These are phyloP conservation scores for Trematosphaeria pertusa DNA, from an alignment of 2,329 filamentous ascomycete genomes.

Conservation along the genomic window DNA sequence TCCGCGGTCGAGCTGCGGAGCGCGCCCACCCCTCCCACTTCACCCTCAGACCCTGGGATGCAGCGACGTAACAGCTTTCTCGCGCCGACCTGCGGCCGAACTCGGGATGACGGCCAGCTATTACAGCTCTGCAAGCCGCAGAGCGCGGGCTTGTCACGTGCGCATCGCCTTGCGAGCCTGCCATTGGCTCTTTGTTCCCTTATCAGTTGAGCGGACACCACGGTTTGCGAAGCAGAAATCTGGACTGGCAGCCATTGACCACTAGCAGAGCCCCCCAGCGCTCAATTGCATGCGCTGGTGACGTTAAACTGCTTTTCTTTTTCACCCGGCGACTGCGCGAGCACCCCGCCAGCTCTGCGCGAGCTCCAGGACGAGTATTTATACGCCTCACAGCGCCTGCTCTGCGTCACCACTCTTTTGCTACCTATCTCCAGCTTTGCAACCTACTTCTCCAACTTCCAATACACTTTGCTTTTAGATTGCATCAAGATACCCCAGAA, in stretches of 20 bases:
- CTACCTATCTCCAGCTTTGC: neutral
- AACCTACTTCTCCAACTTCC: slow-evolving; percentile 11
- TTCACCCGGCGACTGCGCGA: slow-evolving; percentile 21
- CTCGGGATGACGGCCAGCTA: slow-evolving; percentile 33
- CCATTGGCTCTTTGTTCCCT: slow-evolving; percentile 38
- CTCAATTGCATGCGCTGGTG: slow-evolving; percentile 90
- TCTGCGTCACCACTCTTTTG: slow-evolving; percentile 17
- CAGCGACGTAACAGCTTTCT: slow-evolving; percentile 27
- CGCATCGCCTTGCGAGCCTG: slow-evolving; percentile 27
- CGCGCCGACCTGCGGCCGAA: slow-evolving; percentile 25
- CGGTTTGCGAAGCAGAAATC: slow-evolving; percentile 38
- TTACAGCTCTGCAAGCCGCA: slow-evolving; percentile 30
- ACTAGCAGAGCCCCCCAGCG: slow-evolving; percentile 70
- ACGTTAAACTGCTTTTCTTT: slow-evolving; percentile 59
- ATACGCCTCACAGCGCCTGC: slow-evolving; percentile 29
- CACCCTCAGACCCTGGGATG: slow-evolving; percentile 14
- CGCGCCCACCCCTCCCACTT: neutral
- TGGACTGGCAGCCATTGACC: slow-evolving; percentile 29
- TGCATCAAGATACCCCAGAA: slow-evolving; percentile 3
- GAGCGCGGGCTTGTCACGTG: slow-evolving; percentile 33
- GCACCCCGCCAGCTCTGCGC: slow-evolving; percentile 23
- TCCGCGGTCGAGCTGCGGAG: neutral
- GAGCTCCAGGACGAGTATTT: slow-evolving; percentile 32
- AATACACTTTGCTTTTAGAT: slow-evolving; percentile 3
- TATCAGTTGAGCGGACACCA: slow-evolving; percentile 46